A percentile compares a stretch with the other conserved stretches of the same genome.
phyloP scores from a whole-genome alignment of 2,329 filamentous ascomycete species.

The Phialophora chinensis region DNA sequence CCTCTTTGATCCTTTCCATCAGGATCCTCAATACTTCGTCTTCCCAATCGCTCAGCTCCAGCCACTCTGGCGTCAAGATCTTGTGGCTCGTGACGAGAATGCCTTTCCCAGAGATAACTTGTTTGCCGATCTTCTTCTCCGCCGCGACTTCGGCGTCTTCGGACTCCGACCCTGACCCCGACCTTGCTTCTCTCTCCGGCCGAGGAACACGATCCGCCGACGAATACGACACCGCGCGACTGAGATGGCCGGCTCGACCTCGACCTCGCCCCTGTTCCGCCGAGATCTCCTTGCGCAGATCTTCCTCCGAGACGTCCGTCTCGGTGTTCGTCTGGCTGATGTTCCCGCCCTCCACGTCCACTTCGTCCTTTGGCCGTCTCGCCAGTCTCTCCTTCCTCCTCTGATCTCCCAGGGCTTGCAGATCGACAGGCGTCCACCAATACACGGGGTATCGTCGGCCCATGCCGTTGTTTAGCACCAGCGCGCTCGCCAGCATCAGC shows the following conservation, averaged over 20 bases:
- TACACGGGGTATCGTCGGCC: slow-evolving; percentile 67
- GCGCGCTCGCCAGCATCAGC: slow-evolving; percentile 67
- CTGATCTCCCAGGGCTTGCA: slow-evolving; percentile 29
- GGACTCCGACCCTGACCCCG: neutral
- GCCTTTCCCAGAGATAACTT: slow-evolving; percentile 9
- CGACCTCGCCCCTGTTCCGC: neutral
- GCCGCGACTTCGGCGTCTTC: neutral
- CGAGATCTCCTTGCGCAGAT: neutral
- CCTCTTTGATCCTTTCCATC: slow-evolving; percentile 31
- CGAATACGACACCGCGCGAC: slow-evolving; percentile 17
- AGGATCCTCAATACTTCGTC: slow-evolving; percentile 35
- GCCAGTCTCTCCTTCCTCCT: slow-evolving; percentile 8
- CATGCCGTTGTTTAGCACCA: slow-evolving; percentile 73
- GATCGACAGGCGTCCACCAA: slow-evolving; percentile 56
- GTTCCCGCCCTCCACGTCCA: slow-evolving; percentile 15
- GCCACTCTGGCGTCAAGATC: slow-evolving; percentile 35
- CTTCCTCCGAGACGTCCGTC: neutral
- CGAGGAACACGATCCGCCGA: slow-evolving; percentile 16
- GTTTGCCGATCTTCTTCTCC: neutral
- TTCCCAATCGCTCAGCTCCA: slow-evolving; percentile 34
- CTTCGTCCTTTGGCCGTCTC: neutral
- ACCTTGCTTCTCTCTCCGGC: neutral
- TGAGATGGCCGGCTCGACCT: neutral
- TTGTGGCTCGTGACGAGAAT: slow-evolving; percentile 30
- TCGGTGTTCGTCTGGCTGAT: slow-evolving; percentile 26